Percentiles rank a stretch among this genome's conserved stretches.
These are phyloP conservation scores for Globisporangium heterothallicum DNA, from an alignment of 352 stramenopile species.

Conservation along the genomic window DNA sequence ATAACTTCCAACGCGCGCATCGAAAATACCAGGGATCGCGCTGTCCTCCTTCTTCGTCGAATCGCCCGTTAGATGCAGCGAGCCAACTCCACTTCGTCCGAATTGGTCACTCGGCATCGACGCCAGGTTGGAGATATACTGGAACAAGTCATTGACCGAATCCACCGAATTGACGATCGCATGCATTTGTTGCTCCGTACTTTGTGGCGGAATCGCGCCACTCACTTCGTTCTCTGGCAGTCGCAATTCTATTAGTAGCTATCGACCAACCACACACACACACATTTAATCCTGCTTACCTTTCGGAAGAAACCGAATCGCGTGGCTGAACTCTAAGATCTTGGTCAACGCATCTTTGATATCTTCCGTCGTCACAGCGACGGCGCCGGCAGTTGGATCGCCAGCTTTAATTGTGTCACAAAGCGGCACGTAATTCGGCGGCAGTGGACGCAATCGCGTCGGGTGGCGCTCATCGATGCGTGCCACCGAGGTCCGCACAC, in stretches of 20 bases:
- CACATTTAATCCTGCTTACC: conserved; percentile 18
- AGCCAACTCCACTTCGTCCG: neutral
- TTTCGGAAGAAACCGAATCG: conserved; percentile 51
- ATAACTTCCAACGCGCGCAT: conserved; percentile 63
- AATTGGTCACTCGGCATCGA: conserved; percentile 16
- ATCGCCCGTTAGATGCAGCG: conserved; percentile 17
- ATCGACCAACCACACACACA: no score
- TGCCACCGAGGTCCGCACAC: conserved; percentile 3
- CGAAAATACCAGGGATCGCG: conserved; percentile 37
- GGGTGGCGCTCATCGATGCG: neutral
- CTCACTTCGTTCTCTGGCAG: conserved; percentile 33
- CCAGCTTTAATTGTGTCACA: conserved; percentile 53
- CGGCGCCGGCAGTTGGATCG: conserved; percentile 25
- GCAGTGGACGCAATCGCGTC: conserved; percentile 16
- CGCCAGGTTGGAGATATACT: conserved; percentile 69
- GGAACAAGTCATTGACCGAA: conserved; percentile 73
- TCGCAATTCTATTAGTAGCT: neutral
- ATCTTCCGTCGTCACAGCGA: conserved; percentile 34
- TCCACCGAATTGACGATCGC: conserved; percentile 74
- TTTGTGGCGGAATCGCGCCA: conserved; percentile 19
- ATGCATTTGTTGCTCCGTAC: conserved; percentile 54
- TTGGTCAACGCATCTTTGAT: conserved; percentile 58
- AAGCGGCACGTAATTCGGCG: conserved; percentile 47
- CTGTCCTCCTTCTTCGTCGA: conserved; percentile 8
- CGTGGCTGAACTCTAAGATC: conserved; percentile 63